A percentile compares a stretch with the other conserved stretches of the same genome.
Conservation (phyloP, 305 asterid genomes). For the Striga hermonthica region DNA sequence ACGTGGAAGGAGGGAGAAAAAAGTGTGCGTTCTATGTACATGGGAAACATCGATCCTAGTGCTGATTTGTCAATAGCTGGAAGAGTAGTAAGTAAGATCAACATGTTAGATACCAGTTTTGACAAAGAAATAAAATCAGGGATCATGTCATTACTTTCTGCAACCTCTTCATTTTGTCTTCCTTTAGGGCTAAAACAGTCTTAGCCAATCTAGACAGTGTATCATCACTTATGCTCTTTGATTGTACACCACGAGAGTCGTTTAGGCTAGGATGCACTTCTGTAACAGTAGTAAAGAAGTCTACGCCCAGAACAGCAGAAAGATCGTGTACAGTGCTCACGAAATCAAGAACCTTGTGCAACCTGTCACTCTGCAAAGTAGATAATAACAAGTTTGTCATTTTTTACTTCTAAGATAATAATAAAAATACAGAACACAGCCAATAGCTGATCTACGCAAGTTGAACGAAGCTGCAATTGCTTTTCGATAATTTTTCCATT, state of each 20-base stretch:
- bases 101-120: no score
- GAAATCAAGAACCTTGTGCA: constrained; percentile 79
- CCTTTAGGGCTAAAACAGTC: constrained; percentile 59
- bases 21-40: no score
- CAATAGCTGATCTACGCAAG: neutral
- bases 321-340: constrained; percentile 84
- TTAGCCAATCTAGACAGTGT: constrained; percentile 64
- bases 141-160: constrained; percentile 48
- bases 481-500: no score
- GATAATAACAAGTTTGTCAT: constrained; percentile 17
- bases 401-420: no score
- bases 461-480: no score
- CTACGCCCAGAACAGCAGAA: constrained; percentile 77
- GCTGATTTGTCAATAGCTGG: no score
- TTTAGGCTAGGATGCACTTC: constrained; percentile 81
- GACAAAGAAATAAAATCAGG: neutral
- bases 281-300: constrained; percentile 58
- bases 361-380: constrained; percentile 63
- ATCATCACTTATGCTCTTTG: constrained; percentile 77
- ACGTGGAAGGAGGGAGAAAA: no score
- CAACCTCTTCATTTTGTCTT: constrained; percentile 75
- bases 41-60: no score
- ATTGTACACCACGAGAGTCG: constrained; percentile 62
- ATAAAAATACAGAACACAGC: constrained; percentile 5
- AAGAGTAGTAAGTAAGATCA: no score